Evolutionary conservation across 352 stramenopile genomes (phyloP).

Genomic region (Globisporangium cylindrosporum): DNA sequence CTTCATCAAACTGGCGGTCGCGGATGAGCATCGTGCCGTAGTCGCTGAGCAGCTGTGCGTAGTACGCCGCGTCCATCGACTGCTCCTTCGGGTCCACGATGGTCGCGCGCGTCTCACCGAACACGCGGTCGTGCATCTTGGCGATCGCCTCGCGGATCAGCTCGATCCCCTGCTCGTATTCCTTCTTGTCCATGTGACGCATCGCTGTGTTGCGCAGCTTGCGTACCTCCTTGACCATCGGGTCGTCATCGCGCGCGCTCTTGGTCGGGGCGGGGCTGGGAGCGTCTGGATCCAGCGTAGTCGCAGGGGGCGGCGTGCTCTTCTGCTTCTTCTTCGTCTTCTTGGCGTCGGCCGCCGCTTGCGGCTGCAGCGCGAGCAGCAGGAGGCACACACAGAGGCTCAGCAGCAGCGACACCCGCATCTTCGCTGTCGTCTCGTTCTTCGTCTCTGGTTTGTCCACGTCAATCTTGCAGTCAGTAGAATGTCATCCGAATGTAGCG

Average conservation of each 20-base stretch:
- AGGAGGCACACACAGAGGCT: constrained; percentile 21
- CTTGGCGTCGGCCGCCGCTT: constrained; percentile 12
- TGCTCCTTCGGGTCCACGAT: constrained; percentile 57
- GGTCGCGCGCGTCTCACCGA: constrained; percentile 40
- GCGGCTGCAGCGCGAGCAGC: constrained; percentile 26
- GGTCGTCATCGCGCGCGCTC: constrained; percentile 31
- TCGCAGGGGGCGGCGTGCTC: neutral
- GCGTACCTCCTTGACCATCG: constrained; percentile 61
- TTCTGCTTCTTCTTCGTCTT: constrained; percentile 5
- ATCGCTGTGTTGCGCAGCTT: constrained; percentile 72
- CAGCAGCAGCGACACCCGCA: constrained; percentile 11
- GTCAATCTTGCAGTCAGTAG: neutral
- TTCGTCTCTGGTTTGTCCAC: neutral
- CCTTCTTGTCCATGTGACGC: constrained; percentile 63
- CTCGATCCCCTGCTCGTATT: constrained; percentile 47
- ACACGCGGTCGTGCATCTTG: constrained; percentile 67
- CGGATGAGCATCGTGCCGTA: constrained; percentile 75
- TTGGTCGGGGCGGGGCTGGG: constrained; percentile 6
- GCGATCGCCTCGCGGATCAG: constrained; percentile 69
- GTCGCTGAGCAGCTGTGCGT: constrained; percentile 78
- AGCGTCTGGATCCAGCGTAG: neutral
- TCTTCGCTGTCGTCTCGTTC: neutral
- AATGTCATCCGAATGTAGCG: neutral
- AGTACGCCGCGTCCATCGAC: constrained; percentile 68
- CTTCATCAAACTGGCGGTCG: constrained; percentile 70